Conservation (phyloP, 1,284 basidiomycete genomes). For the Rhodotorula sp. region DNA sequence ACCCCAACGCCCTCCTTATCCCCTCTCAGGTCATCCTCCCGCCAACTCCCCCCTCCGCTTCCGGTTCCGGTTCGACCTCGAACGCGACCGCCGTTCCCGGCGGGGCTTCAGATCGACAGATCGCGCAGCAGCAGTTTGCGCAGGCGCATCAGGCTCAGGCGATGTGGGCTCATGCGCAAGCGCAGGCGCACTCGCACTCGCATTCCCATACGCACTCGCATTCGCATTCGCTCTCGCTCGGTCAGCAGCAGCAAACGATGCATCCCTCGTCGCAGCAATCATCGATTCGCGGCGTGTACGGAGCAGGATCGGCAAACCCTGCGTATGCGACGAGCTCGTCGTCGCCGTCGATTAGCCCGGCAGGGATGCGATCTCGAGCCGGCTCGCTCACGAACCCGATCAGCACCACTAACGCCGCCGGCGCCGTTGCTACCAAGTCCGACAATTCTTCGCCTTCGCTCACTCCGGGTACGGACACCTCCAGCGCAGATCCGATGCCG, state of each 20-base stretch:
- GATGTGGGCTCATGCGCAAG: conserved; percentile 21
- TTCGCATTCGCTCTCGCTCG: not conserved
- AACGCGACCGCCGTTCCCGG: not conserved
- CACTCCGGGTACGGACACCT: not conserved
- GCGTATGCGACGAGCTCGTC: not conserved
- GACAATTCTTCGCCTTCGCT: not conserved
- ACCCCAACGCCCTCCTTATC: not conserved
- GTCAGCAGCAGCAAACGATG: not conserved
- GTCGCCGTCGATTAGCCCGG: conserved; percentile 1
- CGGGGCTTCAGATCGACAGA: conserved; percentile 10
- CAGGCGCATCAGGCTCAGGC: conserved; percentile 34
- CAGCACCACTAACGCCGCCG: not conserved
- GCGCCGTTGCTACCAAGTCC: not conserved
- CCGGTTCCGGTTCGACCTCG: not conserved
- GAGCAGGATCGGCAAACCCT: too few species aligned
- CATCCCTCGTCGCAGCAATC: not conserved
- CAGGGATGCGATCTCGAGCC: not conserved
- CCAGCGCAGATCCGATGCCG: not conserved
- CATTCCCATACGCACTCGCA: not conserved
- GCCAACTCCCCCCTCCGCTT: not conserved
- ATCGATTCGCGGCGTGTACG: not conserved
- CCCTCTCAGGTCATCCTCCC: conserved; percentile 10
- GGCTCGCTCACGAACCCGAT: not conserved
- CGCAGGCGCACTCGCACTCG: not conserved
- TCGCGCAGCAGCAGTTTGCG: conserved; percentile 33